Base-by-base conservation (phyloP, 768 basidiomycete genomes). In the Candolleomyces efflorescens region DNA sequence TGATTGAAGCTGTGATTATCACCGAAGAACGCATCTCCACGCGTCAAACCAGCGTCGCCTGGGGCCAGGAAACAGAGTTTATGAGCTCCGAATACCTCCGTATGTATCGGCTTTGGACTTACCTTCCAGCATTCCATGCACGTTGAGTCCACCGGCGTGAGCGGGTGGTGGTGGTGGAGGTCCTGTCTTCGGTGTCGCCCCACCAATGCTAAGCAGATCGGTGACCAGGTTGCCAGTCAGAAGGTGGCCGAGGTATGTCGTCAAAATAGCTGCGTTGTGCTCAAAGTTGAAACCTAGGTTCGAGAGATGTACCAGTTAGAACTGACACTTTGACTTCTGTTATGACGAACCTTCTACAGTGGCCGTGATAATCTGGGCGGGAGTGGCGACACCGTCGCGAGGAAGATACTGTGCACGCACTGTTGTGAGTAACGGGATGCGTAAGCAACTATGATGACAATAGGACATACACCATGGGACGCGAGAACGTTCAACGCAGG, bases 381-480 rank as follows among this genome's bases (percentile, higher is more conserved):
- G 63, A 10, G 58, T 58, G 3, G 60, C 59, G 37, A 64, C 54
- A n/a, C 63, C 60, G 46, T 55, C 46, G 3, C 54, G 58, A 27
- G 63, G 60, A 44, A 64, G 58, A 38, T 55, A 64, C 60, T 64
- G 13, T 36, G 3, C 17, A 27, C n/a, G n/a, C n/a, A 32, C n/a
- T n/a, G 12, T 39, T 18, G 17, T 17, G 1, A n/a, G 6, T 2
- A 23, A 45, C 17, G 10, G 9, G 3, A 32, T 1, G 10, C 11
- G 18, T 2, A 2, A 3, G 11, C 2, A 7, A 32, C 11, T 5
- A 5, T 7, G n/a, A 7, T 32, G 13, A 32, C 55, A n/a, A n/a
- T n/a, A n/a, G n/a, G n/a, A n/a, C 56, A 3, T 58, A 65, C 63
- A 27, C 64, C 64, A 56, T 65, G 63, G 44, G 59, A 60, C 17